Base-by-base conservation (phyloP, 2,329 filamentous ascomycete species). In the Ceratocystis huliohia region DNA sequence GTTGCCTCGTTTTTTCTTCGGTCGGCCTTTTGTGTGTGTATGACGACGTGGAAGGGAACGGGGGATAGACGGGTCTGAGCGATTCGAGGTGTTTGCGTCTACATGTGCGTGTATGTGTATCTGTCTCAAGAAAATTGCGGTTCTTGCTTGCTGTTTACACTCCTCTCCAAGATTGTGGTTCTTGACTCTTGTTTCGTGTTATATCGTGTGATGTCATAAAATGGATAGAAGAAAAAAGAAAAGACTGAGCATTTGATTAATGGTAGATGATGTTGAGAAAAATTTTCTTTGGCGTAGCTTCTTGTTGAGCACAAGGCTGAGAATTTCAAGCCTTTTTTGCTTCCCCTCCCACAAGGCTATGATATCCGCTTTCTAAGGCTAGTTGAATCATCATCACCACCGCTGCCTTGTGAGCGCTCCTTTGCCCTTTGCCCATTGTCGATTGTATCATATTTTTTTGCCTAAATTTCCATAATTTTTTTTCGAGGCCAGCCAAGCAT, bases 401-500 rank as follows among this genome's bases (percentile, higher is more conserved):
- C 46, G 13, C 46, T 50, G 46, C 10, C 46, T 10, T 37, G 33
- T 6, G 30, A 6, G 25, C 17, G n/a, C 46, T 20, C 33, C 30
- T 7, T 30, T 30, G 6, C 10, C 8, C 33, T 30, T 30, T 30
- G 30, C 30, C 30, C 30, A 4, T 41, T 13, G 8, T 13, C 37
- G 13, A 13, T 10, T 41, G 37, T 13, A 41, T 13, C 37, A 1
- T 41, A n/a, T 41, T 10, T 37, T 37, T 41, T 13, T 41, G 37
- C 1, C 13, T 13, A 8, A 41, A 25, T 50, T 20, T 50, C 37
- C 5, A 50, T 8, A 7, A 28, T 30, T 28, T 15, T 15, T 25
- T 57, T 57, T 57, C 53, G 53, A 57, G 53, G 53, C 53, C 53
- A 57, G 53, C 10, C 53, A 57, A 28, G 25, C 25, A 10, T 57